phyloP scores from a whole-genome alignment of 768 basidiomycete species.

The Suillus cothurnatus region DNA sequence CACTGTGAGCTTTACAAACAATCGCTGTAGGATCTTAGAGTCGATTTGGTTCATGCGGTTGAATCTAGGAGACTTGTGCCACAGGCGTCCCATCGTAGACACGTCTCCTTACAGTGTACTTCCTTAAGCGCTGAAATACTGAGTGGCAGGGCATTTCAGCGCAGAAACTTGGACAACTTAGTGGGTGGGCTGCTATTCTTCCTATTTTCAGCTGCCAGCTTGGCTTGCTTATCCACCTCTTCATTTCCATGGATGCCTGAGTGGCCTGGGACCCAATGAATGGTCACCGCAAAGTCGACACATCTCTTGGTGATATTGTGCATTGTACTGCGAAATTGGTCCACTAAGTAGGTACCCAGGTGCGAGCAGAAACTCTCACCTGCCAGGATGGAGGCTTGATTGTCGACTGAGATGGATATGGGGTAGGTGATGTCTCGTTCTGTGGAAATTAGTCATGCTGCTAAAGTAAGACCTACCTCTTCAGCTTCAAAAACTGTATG shows the following conservation, averaged over 20 bases:
- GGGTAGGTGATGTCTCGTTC: slow-evolving; percentile 1
- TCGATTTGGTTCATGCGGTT: background rate
- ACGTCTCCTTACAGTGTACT: background rate
- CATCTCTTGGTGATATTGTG: background rate
- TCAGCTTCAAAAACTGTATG: slow-evolving; percentile 23
- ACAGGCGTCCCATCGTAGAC: background rate
- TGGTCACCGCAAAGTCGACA: rapidly evolving
- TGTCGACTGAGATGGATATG: slow-evolving; percentile 15
- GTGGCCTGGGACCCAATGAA: slow-evolving; percentile 7
- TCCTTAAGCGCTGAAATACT: slow-evolving; percentile 3
- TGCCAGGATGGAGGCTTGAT: slow-evolving; percentile 13
- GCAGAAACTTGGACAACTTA: background rate
- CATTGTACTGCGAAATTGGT: background rate
- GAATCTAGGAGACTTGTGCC: slow-evolving; percentile 5
- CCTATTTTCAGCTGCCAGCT: background rate
- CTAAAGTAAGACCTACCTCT: slow-evolving; percentile 13
- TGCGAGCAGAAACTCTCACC: background rate
- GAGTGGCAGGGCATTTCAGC: background rate
- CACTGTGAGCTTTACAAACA: slow-evolving; percentile 4
- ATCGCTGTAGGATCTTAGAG: background rate
- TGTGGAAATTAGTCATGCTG: slow-evolving; percentile 10
- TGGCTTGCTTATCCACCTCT: background rate
- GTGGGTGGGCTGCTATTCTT: background rate
- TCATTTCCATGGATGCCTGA: background rate
- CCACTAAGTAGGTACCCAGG: background rate